phyloP scores from a whole-genome alignment of 2,329 filamentous ascomycete genomes.

The Nemania abortiva region DNA sequence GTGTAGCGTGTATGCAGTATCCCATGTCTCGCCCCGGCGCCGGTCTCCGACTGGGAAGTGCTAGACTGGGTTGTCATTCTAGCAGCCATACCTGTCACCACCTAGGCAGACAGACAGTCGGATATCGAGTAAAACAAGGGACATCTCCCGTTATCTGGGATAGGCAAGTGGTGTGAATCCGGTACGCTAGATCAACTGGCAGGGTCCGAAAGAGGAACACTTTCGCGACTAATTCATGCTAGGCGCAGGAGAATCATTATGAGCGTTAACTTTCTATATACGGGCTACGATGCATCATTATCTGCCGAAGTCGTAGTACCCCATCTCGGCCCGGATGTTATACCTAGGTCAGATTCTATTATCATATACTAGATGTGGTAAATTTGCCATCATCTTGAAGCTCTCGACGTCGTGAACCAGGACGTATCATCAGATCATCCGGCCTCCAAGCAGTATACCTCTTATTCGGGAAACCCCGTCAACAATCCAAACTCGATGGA shows the following conservation, averaged over 20 bases:
- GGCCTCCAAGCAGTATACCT: background rate
- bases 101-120: background rate
- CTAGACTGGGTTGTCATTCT: background rate
- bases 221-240: background rate
- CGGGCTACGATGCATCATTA: conserved; percentile 10
- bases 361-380: conserved; percentile 23
- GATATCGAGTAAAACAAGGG: conserved; percentile 15
- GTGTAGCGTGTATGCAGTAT: conserved; percentile 30
- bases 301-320: conserved; percentile 25
- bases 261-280: conserved; percentile 1
- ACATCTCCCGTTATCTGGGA: conserved; percentile 6
- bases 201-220: background rate
- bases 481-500: background rate
- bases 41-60: conserved; percentile 30
- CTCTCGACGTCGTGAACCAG: background rate
- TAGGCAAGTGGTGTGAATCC: background rate
- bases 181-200: background rate
- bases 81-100: background rate
- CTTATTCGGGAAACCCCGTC: background rate
- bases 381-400: background rate
- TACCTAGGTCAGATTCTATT: conserved; percentile 12
- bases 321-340: conserved; percentile 14
- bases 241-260: background rate
- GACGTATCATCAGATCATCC: background rate
- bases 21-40: conserved; percentile 24